Conservation (phyloP, 2,329 filamentous ascomycete species). For the Alternaria angustiovoidea region DNA sequence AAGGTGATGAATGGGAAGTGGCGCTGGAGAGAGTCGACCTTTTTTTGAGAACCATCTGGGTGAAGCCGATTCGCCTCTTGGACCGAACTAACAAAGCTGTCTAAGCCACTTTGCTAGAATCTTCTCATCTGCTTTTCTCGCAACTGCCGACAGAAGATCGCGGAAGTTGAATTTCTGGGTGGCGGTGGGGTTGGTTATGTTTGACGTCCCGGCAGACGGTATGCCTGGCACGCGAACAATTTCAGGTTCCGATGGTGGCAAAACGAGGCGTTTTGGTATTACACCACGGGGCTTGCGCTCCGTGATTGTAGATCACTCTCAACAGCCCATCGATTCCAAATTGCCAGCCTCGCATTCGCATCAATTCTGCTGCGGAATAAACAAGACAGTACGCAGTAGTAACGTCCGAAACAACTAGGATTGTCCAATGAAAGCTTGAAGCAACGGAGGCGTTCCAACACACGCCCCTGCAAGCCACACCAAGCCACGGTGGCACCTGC, state of each 20-base stretch:
- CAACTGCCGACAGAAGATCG: too few species aligned
- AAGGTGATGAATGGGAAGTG: conserved; percentile 59
- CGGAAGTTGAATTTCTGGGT: too few species aligned
- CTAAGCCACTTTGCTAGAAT: neutral
- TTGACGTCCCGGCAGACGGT: neutral
- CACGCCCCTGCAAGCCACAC: conserved; percentile 38
- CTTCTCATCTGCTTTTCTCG: neutral
- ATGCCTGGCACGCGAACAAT: neutral
- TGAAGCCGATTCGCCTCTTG: conserved; percentile 52
- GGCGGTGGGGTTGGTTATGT: too few species aligned
- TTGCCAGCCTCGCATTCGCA: conserved; percentile 7
- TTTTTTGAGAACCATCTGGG: conserved; percentile 40
- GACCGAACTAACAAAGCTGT: conserved; percentile 17
- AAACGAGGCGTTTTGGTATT: conserved; percentile 31
- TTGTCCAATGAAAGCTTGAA: neutral
- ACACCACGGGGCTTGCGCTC: conserved; percentile 14
- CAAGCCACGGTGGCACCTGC: conserved; percentile 36
- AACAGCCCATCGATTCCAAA: conserved; percentile 22
- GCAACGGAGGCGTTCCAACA: conserved; percentile 9
- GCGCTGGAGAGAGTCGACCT: conserved; percentile 48
- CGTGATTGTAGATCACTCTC: conserved; percentile 5
- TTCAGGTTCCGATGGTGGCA: neutral
- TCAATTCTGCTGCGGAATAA: conserved; percentile 4
- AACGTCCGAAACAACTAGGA: conserved; percentile 13
- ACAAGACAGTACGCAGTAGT: conserved; percentile 14